Evolutionary conservation across 306 rosid species (phyloP), one percentile per base, ranked within the genome.

Genomic region (Hippophae rhamnoides): DNA sequence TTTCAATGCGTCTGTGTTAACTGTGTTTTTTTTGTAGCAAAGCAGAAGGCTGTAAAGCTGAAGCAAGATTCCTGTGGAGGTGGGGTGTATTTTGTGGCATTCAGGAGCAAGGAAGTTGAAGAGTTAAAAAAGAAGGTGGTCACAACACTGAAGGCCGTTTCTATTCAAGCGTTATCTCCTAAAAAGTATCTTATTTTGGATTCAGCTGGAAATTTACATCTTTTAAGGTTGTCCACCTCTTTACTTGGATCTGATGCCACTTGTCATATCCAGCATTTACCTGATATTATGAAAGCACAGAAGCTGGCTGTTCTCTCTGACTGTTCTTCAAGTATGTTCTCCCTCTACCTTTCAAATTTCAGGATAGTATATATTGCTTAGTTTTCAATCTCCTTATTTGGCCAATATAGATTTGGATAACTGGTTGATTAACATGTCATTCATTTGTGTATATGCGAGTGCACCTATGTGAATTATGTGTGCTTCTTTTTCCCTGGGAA

Each of bases 121-220:
- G 62, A 66, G 58, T 63, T 79, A 53, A 78, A 77, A 52, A 69
- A 78, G 12, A 65, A 41, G 9, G 59, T 67, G 41, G 69, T 47
- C 13, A 77, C 47, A 69, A 74, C 86, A 5, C 53, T 71, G 50
- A 87, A 87, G 73, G 83, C 81, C 60, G 70, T 83, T 74, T 83
- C 95, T 57, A 74, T 87, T 83, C 86, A 90, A 57, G 84, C 89
- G 44, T 58, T 87, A 62, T 87, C 95, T 59, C 82, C 76, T 47
- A 79, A 68, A 65, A 81, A 70, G 74, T 79, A 81, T 71, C 47
- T 90, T 64, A 72, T 87, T 68, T 70, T 87, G 77, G 98, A 85
- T 68, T 87, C 98, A 6, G 79, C 56, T 66, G 98, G 98, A 74
- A 81, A 78, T 52, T 68, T 87, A 69, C 89, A 82, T 71, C 60